A percentile compares a stretch with the other conserved stretches of the same genome.
Conservation (phyloP, 257 asterid species). For the Solanum pennellii region DNA sequence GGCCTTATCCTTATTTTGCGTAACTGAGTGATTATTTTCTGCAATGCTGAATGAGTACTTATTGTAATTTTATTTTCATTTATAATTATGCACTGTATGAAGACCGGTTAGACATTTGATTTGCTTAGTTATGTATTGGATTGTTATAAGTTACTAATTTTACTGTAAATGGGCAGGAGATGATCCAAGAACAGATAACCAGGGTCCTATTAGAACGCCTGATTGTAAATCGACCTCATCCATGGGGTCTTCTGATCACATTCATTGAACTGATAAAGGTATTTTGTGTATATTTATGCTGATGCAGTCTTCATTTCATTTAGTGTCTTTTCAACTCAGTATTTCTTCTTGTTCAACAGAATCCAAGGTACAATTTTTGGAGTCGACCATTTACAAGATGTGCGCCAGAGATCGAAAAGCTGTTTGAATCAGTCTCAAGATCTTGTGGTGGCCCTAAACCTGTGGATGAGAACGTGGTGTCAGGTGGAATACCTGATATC, state of each 20-base stretch:
- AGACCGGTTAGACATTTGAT: neutral
- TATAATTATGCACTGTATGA: neutral
- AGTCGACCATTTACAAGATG: slow-evolving; percentile 77
- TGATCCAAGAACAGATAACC: slow-evolving; percentile 91
- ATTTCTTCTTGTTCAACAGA: slow-evolving; percentile 25
- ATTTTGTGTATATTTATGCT: neutral
- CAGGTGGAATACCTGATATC: slow-evolving; percentile 60
- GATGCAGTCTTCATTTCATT: neutral
- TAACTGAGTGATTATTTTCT: neutral
- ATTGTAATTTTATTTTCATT: neutral
- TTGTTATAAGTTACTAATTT: neutral
- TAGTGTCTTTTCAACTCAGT: neutral
- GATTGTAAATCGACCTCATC: slow-evolving; percentile 86
- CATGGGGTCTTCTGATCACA: slow-evolving; percentile 93
- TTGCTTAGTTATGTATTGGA: neutral
- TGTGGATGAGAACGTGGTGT: slow-evolving; percentile 62
- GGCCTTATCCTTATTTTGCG: neutral
- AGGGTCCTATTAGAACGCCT: slow-evolving; percentile 79
- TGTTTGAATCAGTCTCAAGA: slow-evolving; percentile 81
- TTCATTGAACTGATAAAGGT: slow-evolving; percentile 92
- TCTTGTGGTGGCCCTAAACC: slow-evolving; percentile 92
- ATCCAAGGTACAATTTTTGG: slow-evolving; percentile 92
- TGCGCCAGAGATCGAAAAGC: slow-evolving; percentile 93
- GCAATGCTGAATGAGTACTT: neutral
- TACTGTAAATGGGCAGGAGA: slow-evolving; percentile 47